Evolutionary conservation across 768 basidiomycete genomes (phyloP), one percentile per base, ranked within the genome.

Genomic region (Auricularia heimuer): DNA sequence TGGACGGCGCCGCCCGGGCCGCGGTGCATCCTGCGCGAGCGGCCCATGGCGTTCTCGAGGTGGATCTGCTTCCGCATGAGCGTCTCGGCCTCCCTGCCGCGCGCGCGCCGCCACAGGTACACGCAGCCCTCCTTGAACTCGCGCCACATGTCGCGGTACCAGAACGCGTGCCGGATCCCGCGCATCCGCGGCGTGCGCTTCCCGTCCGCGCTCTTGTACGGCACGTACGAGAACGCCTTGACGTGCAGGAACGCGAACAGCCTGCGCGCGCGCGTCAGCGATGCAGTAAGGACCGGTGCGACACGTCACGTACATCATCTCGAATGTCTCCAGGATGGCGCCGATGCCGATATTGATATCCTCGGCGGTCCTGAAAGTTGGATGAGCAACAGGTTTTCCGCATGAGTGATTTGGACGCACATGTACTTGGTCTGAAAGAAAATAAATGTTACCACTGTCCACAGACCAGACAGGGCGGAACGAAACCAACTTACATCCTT

Each of bases 311-410:
- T 70, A 86, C 86, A 82, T 83, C 89, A 92, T 90, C 74, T 90
- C 89, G 67, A 88, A 81, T 0, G 86, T 87, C 69, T 89, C 84
- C 2, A 87, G 69, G 11, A 91, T 74, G 0, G 88, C 87, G 16
- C 83, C 81, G 51, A 89, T 82, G 3, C 87, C 89, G 34, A 87
- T 85, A 68, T 86, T 85, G 67, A 90, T 85, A 69, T 89, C 86
- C 7, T 83, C 83, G 3, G 86, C 84, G 1, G 88, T 87, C 88
- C 88, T 89, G 70, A 29, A 29, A 29, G 29, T 2, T 29, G 29
- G 2, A 29, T 29, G 29, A 29, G 29, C 2, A 29, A 29, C 29
- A 29, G 29, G 29, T 29, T 29, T 29, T 29, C 29, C 29, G 29
- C 29, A 29, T 29, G 2, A 1, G 29, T 29, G 1, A 29, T 29